A percentile compares a stretch with the other conserved stretches of the same genome.
phyloP scores from a whole-genome alignment of 2,329 filamentous ascomycete genomes.

The Venturia effusa region DNA sequence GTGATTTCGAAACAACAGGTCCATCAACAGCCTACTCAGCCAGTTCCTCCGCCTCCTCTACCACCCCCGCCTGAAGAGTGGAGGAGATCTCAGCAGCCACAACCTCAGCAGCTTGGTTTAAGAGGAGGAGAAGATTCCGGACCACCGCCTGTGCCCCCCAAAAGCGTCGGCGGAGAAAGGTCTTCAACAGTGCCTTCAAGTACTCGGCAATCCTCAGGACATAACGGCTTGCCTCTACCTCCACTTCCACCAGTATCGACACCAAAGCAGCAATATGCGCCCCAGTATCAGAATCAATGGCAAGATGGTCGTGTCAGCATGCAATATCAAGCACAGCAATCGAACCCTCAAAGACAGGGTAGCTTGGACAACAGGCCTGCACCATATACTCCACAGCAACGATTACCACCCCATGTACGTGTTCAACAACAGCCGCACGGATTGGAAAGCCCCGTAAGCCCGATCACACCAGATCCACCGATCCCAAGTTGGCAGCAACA shows the following conservation, averaged over 20 bases:
- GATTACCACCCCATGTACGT: background rate
- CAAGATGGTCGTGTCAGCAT: constrained; percentile 7
- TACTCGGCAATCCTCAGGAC: background rate
- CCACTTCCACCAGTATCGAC: background rate
- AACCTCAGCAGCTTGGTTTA: constrained; percentile 11
- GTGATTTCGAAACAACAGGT: constrained; percentile 58
- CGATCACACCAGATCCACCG: constrained; percentile 20
- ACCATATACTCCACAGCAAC: background rate
- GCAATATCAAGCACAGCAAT: background rate
- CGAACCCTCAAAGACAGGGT: constrained; percentile 16
- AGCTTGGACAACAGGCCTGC: constrained; percentile 20
- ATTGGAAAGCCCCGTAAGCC: constrained; percentile 26
- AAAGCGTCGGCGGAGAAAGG: constrained; percentile 1
- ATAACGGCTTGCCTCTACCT: constrained; percentile 7
- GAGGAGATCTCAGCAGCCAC: constrained; percentile 21
- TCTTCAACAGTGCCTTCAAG: background rate
- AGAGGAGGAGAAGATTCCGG: constrained; percentile 7
- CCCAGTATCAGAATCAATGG: constrained; percentile 13
- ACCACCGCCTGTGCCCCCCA: constrained; percentile 22
- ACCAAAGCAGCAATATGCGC: background rate
- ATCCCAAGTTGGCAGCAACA: constrained; percentile 7
- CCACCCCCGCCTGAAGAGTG: constrained; percentile 57
- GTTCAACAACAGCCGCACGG: constrained; percentile 16
- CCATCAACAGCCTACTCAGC: constrained; percentile 26
- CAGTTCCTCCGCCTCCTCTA: constrained; percentile 51